Conservation (phyloP, 176 grass and related monocot species). For the Eremochloa ophiuroides region DNA sequence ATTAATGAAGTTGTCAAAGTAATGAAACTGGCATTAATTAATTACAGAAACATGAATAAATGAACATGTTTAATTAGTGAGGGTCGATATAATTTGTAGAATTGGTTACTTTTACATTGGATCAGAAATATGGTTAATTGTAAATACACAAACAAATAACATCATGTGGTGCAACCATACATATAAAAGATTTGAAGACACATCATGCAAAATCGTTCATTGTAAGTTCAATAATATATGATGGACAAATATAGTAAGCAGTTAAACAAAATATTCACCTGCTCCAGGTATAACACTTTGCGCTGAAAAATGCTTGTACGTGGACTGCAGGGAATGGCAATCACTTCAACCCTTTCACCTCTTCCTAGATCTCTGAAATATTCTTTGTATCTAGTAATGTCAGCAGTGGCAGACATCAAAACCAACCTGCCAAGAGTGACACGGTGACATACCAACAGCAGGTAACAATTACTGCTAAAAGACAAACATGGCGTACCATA, state of each 20-base stretch:
- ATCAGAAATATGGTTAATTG: not conserved
- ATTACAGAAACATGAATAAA: not conserved
- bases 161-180: not conserved
- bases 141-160: conserved; percentile 17
- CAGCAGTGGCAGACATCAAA: conserved; percentile 93
- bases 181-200: not conserved
- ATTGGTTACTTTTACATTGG: not conserved
- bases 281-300: conserved; percentile 84
- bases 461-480: not conserved
- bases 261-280: conserved; percentile 42
- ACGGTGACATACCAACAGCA: conserved; percentile 20
- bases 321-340: conserved; percentile 79
- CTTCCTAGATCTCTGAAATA: conserved; percentile 79
- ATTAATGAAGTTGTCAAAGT: not conserved
- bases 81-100: not conserved
- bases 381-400: conserved; percentile 89
- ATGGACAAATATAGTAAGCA: conserved; percentile 12
- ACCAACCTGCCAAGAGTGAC: conserved; percentile 59
- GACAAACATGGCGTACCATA: not conserved
- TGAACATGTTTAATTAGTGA: conserved; percentile 1
- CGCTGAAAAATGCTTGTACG: conserved; percentile 60
- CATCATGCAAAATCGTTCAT: not conserved
- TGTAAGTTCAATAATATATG: conserved; percentile 9
- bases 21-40: conserved; percentile 6
- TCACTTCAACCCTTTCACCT: conserved; percentile 91